phyloP scores from a whole-genome alignment of 306 rosid genomes.

The Casuarina equisetifolia region DNA sequence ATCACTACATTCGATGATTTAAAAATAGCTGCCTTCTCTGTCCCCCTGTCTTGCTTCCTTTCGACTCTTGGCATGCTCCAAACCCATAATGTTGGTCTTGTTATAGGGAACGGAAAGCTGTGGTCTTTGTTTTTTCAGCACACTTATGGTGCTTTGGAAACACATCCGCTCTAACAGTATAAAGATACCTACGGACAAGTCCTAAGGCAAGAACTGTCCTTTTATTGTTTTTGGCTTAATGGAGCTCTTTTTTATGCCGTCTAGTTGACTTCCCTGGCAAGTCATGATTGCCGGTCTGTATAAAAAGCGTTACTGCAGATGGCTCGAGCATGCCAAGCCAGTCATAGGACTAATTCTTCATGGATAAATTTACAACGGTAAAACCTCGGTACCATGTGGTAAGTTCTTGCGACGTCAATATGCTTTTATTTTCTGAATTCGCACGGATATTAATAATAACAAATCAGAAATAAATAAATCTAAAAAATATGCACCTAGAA shows the following conservation, averaged over 20 bases:
- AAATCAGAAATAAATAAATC: no score
- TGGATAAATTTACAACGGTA: no score
- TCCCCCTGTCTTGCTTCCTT: background rate
- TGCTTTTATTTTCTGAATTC: no score
- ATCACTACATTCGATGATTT: background rate
- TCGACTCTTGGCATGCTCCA: constrained; percentile 14
- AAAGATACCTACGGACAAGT: background rate
- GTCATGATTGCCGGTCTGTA: background rate
- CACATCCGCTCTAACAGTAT: background rate
- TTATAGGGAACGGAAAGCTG: background rate
- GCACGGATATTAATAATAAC: no score
- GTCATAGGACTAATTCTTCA: background rate
- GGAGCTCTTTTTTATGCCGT: background rate
- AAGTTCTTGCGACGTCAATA: no score
- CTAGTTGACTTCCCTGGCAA: background rate
- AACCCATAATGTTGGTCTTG: constrained; percentile 4
- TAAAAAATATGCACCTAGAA: no score
- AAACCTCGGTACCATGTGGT: no score
- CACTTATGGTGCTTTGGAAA: background rate
- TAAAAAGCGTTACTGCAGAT: background rate
- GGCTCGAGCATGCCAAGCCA: background rate
- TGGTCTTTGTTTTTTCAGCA: background rate
- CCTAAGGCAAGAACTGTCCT: background rate
- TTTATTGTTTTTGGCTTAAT: background rate
- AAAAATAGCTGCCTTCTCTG: background rate